phyloP scores from a whole-genome alignment of 2,329 filamentous ascomycete species.

The Penicillium sp. region DNA sequence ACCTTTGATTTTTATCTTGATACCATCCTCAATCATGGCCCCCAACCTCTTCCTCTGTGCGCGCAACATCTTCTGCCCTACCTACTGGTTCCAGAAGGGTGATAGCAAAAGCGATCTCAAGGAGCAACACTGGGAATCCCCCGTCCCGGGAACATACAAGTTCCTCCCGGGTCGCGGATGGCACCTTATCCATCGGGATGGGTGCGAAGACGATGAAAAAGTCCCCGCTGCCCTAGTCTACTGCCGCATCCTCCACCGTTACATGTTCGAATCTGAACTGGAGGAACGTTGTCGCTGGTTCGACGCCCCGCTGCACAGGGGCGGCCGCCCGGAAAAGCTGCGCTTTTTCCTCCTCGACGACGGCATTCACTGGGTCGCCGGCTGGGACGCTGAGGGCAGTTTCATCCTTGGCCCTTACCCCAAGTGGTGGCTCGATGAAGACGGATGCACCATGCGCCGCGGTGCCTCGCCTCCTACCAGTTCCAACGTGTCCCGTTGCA shows the following conservation, averaged over 20 bases:
- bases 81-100: slow-evolving; percentile 49
- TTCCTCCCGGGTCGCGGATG: slow-evolving; percentile 51
- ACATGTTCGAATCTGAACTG: slow-evolving; percentile 50
- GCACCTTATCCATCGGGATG: slow-evolving; percentile 48
- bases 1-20: slow-evolving; percentile 3
- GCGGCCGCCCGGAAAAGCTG: slow-evolving; percentile 39
- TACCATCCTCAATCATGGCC: slow-evolving; percentile 39
- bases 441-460: slow-evolving; percentile 37
- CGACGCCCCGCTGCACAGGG: slow-evolving; percentile 38
- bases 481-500: slow-evolving; percentile 37
- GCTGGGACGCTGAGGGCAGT: slow-evolving; percentile 50
- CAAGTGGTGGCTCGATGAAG: slow-evolving; percentile 48
- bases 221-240: slow-evolving; percentile 43
- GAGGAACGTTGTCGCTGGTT: slow-evolving; percentile 47
- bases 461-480: slow-evolving; percentile 33
- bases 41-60: slow-evolving; percentile 52
- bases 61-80: slow-evolving; percentile 49
- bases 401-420: slow-evolving; percentile 53
- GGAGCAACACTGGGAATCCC: slow-evolving; percentile 50
- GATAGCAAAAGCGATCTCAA: slow-evolving; percentile 40
- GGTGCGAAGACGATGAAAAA: slow-evolving; percentile 33
- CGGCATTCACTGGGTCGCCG: slow-evolving; percentile 49
- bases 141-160: slow-evolving; percentile 50
- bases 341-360: slow-evolving; percentile 53
- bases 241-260: slow-evolving; percentile 50